Conservation (phyloP, 169 alveolate genomes). For the Plasmodium sp. region DNA sequence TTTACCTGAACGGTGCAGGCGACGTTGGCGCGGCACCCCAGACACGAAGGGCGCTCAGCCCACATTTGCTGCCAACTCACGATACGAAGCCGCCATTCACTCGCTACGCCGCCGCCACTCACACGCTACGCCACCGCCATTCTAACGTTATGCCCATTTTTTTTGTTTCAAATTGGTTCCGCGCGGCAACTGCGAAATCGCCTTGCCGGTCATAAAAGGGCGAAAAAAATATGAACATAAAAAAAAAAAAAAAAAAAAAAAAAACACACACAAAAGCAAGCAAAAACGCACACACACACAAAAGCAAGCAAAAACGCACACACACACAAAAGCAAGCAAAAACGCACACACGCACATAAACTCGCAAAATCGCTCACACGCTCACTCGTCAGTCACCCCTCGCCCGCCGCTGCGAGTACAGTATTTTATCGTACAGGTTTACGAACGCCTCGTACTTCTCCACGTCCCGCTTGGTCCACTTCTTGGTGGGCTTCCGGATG, state of each 20-base stretch:
- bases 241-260: not conserved
- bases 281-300: too few species aligned
- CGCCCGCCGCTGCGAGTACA: conserved; percentile 14
- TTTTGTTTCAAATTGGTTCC: not conserved
- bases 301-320: not conserved
- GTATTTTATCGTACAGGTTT: conserved; percentile 20
- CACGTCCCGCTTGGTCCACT: conserved; percentile 64
- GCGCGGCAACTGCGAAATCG: not conserved
- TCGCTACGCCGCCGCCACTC: not conserved
- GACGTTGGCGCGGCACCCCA: not conserved
- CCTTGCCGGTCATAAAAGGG: conserved; percentile 6
- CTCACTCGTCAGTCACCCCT: not conserved
- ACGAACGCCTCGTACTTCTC: conserved; percentile 40
- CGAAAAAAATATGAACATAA: not conserved
- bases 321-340: not conserved
- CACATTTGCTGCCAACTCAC: not conserved
- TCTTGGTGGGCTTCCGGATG: conserved; percentile 35
- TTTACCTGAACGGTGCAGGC: not conserved
- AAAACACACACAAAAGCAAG: not conserved
- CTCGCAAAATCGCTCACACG: too few species aligned
- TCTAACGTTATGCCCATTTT: not conserved
- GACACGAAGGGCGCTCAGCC: not conserved
- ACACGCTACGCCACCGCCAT: not conserved
- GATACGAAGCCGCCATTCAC: too few species aligned
- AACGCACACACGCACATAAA: not conserved